Conservation (phyloP, 2,329 filamentous ascomycete species). For the Pseudocercospora pini-densiflorae region DNA sequence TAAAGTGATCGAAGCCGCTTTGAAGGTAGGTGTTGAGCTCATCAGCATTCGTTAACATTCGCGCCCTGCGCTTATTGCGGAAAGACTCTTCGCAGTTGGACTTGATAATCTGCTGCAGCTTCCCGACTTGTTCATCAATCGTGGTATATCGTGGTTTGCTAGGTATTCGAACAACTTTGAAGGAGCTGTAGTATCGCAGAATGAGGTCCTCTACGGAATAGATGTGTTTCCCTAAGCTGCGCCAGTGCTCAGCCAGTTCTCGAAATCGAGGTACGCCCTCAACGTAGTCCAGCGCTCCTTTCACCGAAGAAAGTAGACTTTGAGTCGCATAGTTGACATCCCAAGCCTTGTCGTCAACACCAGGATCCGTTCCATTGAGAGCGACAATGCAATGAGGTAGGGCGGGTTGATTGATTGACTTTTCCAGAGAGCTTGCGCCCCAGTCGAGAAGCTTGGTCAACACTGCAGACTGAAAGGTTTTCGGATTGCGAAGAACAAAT, state of each 20-base stretch:
- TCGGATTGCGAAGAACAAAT: slow-evolving; percentile 47
- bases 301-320: slow-evolving; percentile 39
- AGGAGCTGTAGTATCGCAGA: slow-evolving; percentile 56
- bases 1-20: slow-evolving; percentile 57
- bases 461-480: slow-evolving; percentile 43
- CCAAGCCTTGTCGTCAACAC: slow-evolving; percentile 41
- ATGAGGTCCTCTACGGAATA: slow-evolving; percentile 53
- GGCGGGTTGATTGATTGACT: slow-evolving; percentile 59
- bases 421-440: slow-evolving; percentile 58
- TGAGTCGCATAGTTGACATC: slow-evolving; percentile 41
- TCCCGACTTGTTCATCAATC: slow-evolving; percentile 55
- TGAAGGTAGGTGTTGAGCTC: slow-evolving; percentile 55
- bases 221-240: slow-evolving; percentile 47
- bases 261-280: slow-evolving; percentile 41
- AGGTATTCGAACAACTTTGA: slow-evolving; percentile 55
- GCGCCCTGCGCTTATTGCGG: slow-evolving; percentile 48
- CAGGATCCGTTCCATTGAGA: slow-evolving; percentile 44
- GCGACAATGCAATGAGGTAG: slow-evolving; percentile 61
- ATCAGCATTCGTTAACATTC: slow-evolving; percentile 54
- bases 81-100: slow-evolving; percentile 48
- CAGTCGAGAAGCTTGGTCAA: slow-evolving; percentile 52
- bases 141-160: slow-evolving; percentile 50
- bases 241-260: slow-evolving; percentile 51
- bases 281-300: slow-evolving; percentile 36
- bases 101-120: slow-evolving; percentile 51